Percentiles rank a stretch among this genome's conserved stretches.
These are phyloP conservation scores for Dioscorea cayenensis DNA, from an alignment of 116 monocot genomes.

Conservation along the genomic window DNA sequence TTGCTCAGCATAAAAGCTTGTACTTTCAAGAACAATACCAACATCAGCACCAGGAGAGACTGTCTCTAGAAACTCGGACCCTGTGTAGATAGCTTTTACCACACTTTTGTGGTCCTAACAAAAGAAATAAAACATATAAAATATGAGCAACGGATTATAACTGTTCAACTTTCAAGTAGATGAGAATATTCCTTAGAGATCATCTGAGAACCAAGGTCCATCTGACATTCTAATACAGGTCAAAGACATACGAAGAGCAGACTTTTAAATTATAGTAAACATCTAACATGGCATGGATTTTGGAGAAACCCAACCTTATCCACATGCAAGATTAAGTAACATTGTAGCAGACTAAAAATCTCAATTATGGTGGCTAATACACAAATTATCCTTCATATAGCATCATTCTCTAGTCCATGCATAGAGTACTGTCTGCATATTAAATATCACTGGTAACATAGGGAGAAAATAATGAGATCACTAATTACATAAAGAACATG, in stretches of 20 bases:
- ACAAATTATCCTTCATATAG: no score
- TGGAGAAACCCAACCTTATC: background rate
- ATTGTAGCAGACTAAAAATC: no score
- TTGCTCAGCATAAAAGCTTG: conserved; percentile 97
- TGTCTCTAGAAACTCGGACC: conserved; percentile 53
- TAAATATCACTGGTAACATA: no score
- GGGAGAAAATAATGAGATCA: no score
- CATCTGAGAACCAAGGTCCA: no score
- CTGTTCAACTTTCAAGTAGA: background rate
- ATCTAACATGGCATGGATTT: background rate
- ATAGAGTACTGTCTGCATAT: no score
- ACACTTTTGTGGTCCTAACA: conserved; percentile 76
- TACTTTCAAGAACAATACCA: conserved; percentile 83
- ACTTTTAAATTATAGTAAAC: background rate
- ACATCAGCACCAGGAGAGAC: conserved; percentile 47
- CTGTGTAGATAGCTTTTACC: conserved; percentile 87
- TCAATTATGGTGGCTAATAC: no score
- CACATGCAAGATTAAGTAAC: background rate
- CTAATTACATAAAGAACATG: no score
- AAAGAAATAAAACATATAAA: background rate
- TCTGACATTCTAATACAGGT: no score
- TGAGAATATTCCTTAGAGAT: background rate
- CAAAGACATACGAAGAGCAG: no score
- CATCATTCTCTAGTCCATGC: no score
- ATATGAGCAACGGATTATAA: background rate